Conservation (phyloP, 2,329 filamentous ascomycete genomes). For the Sporothrix dimorphospora region DNA sequence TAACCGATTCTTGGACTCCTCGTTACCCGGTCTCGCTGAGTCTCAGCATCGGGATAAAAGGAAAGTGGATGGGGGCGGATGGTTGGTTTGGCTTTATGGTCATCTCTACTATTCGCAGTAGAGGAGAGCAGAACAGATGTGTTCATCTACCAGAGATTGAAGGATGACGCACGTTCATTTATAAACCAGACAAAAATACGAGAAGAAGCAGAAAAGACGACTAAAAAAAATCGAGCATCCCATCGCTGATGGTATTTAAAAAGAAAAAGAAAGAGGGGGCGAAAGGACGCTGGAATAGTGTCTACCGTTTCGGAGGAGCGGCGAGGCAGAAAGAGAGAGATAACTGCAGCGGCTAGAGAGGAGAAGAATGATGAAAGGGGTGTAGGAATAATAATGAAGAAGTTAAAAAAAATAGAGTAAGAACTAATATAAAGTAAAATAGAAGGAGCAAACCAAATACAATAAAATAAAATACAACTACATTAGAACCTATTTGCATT, state of each 20-base stretch:
- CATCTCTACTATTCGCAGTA: background rate
- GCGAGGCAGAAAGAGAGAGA: background rate
- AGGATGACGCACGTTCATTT: constrained; percentile 10
- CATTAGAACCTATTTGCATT: background rate
- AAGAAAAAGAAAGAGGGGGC: background rate
- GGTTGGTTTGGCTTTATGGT: too few species aligned
- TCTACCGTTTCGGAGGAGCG: background rate
- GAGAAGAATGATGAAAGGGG: background rate
- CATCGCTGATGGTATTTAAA: background rate
- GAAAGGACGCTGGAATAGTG: background rate
- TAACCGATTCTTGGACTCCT: background rate
- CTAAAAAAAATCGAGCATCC: background rate
- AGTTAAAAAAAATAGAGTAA: background rate
- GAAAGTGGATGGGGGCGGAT: background rate
- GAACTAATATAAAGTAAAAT: background rate
- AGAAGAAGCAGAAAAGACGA: background rate
- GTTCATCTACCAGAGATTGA: constrained; percentile 4
- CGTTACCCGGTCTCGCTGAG: constrained; percentile 1
- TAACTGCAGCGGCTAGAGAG: background rate
- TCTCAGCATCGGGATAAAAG: background rate
- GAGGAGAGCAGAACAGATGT: background rate
- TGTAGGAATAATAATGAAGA: background rate
- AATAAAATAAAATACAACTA: background rate
- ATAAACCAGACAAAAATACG: background rate
- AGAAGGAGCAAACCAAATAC: background rate